phyloP scores from a whole-genome alignment of 345 rosid species.

The Salix viminalis region DNA sequence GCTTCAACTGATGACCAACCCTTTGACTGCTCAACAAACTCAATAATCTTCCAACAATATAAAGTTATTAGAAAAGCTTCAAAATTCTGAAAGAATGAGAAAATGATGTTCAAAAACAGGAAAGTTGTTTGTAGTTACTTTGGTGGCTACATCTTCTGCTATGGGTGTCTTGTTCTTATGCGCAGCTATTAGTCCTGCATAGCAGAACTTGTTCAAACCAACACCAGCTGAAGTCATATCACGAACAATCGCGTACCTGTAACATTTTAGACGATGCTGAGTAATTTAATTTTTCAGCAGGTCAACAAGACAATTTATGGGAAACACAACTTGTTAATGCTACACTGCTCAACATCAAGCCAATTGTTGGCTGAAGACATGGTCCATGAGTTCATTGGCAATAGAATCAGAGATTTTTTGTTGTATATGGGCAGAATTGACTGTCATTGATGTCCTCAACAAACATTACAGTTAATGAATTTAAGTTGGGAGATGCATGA shows the following conservation, averaged over 20 bases:
- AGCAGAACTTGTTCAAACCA: constrained; percentile 89
- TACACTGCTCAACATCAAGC: neutral
- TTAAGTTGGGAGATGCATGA: neutral
- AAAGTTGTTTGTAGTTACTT: constrained; percentile 35
- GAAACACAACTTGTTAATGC: constrained; percentile 5
- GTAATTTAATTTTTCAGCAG: neutral
- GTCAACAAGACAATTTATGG: too few relatives aligned
- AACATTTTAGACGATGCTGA: constrained; percentile 9
- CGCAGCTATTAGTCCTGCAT: constrained; percentile 89
- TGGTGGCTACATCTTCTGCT: constrained; percentile 58
- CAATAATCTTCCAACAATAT: constrained; percentile 57
- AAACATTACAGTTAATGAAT: neutral
- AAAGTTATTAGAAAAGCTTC: constrained; percentile 16
- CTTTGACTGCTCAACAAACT: constrained; percentile 79
- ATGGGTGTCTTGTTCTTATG: constrained; percentile 67
- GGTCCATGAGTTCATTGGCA: neutral
- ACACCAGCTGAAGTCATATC: constrained; percentile 99
- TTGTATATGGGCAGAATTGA: neutral
- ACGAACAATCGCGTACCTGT: constrained; percentile 79
- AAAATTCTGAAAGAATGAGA: neutral
- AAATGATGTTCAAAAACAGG: neutral
- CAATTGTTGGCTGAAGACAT: neutral
- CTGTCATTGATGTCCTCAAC: neutral
- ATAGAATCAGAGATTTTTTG: neutral
- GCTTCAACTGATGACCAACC: constrained; percentile 83